Evolutionary conservation across 2,329 filamentous ascomycete species (phyloP), one percentile per base, ranked within the genome.

Genomic region (Pestalotiopsis sp.): DNA sequence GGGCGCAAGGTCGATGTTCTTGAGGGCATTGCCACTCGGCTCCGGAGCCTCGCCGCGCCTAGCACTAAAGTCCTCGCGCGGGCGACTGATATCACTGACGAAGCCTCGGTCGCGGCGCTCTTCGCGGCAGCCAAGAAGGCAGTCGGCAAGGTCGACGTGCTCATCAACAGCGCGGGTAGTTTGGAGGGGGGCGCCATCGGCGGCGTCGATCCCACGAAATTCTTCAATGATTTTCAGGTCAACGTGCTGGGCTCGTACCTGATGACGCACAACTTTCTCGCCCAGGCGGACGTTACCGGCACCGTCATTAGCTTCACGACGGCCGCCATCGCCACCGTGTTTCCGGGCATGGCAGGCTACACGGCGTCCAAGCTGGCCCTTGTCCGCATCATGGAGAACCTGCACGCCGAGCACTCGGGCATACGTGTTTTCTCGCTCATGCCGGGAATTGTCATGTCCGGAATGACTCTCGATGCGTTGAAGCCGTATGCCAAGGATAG

Each of bases 1-100:
- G 72, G 71, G 49, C 71, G 69, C 61, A 72, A 72, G 25, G 63
- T 68, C 65, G 68, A 73, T 59, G 69, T 73, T 23, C 69, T 74
- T 9, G 66, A 74, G 63, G 64, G 25, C 25, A 52, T 71, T 58
- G 71, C 72, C 45, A 41, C 67, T 11, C 64, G 39, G 45, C 58
- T 73, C 31, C 69, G 68, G 55, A 66, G 65, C 36, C 49, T 71
- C 52, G 68, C 70, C 55, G 55, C 69, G 49, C 52, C 70, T 55
- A 67, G 20, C 45, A 71, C 71, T 23, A 73, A 71, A 60, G 55
- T 73, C 41, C 20, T 71, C 31, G 69, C 52, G 17, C 68, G 71
- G 31, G 60, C 55, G 13, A 71, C 70, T 36, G 72, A 74, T 65
- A 68, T 72, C 27, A 69, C 67, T n/a, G 49, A 57, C 61, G 72